phyloP scores from a whole-genome alignment of 768 basidiomycete species.

The Chalciporus pseudorubinellus region DNA sequence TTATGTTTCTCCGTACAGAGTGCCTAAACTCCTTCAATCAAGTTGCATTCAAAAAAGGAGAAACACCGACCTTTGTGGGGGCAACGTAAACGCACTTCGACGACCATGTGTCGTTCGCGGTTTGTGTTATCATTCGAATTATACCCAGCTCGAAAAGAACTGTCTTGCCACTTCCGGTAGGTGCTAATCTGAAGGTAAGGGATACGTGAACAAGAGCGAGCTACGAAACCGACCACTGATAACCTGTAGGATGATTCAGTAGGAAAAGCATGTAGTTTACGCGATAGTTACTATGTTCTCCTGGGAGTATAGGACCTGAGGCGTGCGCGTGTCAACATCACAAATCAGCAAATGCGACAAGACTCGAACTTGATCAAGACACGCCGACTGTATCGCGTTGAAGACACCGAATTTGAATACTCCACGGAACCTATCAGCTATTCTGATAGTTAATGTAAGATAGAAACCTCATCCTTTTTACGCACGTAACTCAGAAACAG shows the following conservation, averaged over 20 bases:
- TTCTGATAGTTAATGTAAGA: constrained; percentile 7
- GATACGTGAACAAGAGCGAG: constrained; percentile 1
- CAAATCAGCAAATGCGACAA: neutral
- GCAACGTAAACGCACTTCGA: constrained; percentile 88
- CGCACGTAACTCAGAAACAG: constrained; percentile 73
- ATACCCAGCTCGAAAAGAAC: constrained; percentile 91
- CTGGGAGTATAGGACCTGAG: constrained; percentile 54
- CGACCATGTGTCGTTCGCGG: constrained; percentile 31
- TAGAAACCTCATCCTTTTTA: neutral
- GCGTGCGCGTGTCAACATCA: neutral
- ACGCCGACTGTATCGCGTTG: constrained; percentile 87
- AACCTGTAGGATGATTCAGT: constrained; percentile 44
- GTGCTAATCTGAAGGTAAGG: constrained; percentile 50
- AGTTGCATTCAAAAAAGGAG: neutral
- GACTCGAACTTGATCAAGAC: constrained; percentile 63
- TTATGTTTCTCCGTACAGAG: constrained; percentile 79
- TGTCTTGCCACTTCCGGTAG: constrained; percentile 96
- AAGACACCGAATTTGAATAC: constrained; percentile 89
- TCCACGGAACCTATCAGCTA: constrained; percentile 78
- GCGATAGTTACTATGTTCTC: constrained; percentile 57
- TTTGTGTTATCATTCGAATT: constrained; percentile 62
- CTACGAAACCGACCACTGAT: constrained; percentile 54
- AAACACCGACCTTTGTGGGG: constrained; percentile 70
- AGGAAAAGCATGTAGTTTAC: neutral
- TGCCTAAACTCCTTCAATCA: constrained; percentile 47